These are phyloP conservation scores for Fusarium udum DNA, from an alignment of 2,329 filamentous ascomycete species.

Conservation along the genomic window DNA sequence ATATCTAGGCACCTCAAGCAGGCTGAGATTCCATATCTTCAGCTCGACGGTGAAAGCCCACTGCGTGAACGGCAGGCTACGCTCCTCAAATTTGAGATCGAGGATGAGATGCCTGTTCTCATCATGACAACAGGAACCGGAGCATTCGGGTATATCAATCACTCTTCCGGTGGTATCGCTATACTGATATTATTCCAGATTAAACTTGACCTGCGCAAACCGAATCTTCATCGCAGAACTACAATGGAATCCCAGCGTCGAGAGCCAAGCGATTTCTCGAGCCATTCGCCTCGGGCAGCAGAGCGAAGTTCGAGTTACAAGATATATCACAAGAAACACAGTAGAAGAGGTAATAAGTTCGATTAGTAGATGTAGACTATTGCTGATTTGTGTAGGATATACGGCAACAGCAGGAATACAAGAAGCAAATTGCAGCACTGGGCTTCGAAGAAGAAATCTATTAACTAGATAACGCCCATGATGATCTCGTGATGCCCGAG, in stretches of 20 bases:
- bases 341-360: constrained; percentile 52
- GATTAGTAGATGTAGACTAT: fast-evolving
- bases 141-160: constrained; percentile 55
- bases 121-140: constrained; percentile 65
- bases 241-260: constrained; percentile 64
- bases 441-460: not conserved
- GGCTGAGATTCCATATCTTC: constrained; percentile 44
- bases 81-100: constrained; percentile 50
- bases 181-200: constrained; percentile 31
- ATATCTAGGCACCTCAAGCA: constrained; percentile 45
- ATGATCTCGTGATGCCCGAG: not conserved
- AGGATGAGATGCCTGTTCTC: constrained; percentile 48
- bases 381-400: fast-evolving
- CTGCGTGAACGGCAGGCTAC: constrained; percentile 49
- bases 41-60: constrained; percentile 57
- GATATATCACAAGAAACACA: constrained; percentile 55
- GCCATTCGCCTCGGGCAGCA: constrained; percentile 58
- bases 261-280: constrained; percentile 61
- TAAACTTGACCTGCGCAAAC: constrained; percentile 60
- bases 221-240: constrained; percentile 62
- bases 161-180: fast-evolving
- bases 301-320: constrained; percentile 53
- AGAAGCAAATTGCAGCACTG: constrained; percentile 9
- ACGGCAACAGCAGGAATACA: constrained; percentile 7
- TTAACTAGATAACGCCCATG: fast-evolving